phyloP scores from a whole-genome alignment of 2,329 filamentous ascomycete genomes.

The Tolypocladium capitatum region DNA sequence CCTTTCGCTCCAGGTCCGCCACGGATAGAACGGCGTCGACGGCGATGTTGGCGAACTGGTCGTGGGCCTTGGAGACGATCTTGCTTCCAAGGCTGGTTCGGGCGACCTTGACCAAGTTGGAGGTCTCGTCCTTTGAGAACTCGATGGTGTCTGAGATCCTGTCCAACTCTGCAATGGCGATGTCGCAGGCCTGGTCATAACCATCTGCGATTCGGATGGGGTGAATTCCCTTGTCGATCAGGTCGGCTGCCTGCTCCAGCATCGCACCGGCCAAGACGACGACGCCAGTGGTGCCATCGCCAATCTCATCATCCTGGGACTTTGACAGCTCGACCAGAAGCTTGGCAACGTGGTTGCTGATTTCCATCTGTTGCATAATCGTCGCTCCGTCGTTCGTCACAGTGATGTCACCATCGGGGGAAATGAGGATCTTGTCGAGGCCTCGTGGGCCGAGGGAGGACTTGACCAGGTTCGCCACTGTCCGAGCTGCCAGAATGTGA shows the following conservation, averaged over 20 bases:
- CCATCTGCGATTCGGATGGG: slow-evolving; percentile 97
- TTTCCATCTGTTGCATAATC: slow-evolving; percentile 96
- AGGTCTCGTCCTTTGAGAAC: slow-evolving; percentile 66
- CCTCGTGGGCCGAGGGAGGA: slow-evolving; percentile 90
- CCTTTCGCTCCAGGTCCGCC: slow-evolving; percentile 86
- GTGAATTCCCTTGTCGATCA: slow-evolving; percentile 99
- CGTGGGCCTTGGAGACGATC: slow-evolving; percentile 97
- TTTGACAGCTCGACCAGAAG: slow-evolving; percentile 93
- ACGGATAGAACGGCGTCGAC: slow-evolving; percentile 95
- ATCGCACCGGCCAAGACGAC: slow-evolving; percentile 91
- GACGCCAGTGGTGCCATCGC: slow-evolving; percentile 94
- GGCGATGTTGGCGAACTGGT: slow-evolving; percentile 94
- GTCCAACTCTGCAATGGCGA: slow-evolving; percentile 85
- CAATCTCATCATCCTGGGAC: slow-evolving; percentile 97
- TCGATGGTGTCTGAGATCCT: slow-evolving; percentile 83
- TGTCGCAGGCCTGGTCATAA: slow-evolving; percentile 94
- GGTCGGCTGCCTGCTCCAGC: slow-evolving; percentile 88
- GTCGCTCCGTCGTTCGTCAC: slow-evolving; percentile 98
- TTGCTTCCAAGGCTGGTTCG: slow-evolving; percentile 95
- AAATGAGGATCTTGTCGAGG: slow-evolving; percentile 98
- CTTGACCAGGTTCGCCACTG: slow-evolving; percentile 94
- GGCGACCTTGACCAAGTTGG: slow-evolving; percentile 86
- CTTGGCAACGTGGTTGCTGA: slow-evolving; percentile 96
- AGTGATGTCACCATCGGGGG: slow-evolving; percentile 95
- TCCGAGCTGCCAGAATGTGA: slow-evolving; percentile 92